Evolutionary conservation across 2,329 filamentous ascomycete genomes (phyloP), one percentile per base, ranked within the genome.

Genomic region (Exophiala dermatitidis): DNA sequence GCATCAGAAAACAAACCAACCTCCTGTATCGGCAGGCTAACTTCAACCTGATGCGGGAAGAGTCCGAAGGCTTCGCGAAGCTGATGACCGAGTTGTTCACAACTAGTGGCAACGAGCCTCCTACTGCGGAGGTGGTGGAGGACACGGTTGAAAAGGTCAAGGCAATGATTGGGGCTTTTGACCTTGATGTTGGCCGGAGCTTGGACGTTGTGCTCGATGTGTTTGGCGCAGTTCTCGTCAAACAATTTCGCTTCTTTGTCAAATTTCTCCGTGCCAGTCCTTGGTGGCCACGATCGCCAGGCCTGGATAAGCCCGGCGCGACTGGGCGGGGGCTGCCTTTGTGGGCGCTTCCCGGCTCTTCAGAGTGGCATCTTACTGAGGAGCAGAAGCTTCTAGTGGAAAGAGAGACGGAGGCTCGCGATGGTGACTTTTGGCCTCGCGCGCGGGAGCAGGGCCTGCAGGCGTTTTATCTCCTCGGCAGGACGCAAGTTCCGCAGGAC

Each of bases 31-130:
- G 90, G 56, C 93, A 97, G 70, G 89, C 91, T 9, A 97, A 95
- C 69, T 97, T 95, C 75, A 98, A 98, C 65, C 74, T 98, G 5
- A 75, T 98, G 19, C 84, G 93, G 42, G 93, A 98, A 72, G 93
- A 98, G 70, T 89, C 89, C 0, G 93, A 98, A 71, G 93, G 94
- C 38, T 98, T 95, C 67, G 90, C 93, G 0, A 98, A 98, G 69
- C 81, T 98, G 44, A 83, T 95, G 56, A 96, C 91, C 0, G 93
- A 98, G 68, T 83, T 97, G 32, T 98, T 96, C 70, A 91, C 89
- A 5, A 94, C 87, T 0, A 88, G 86, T 64, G 84, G 84, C 62
- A 82, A 80, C 57, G 82, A 85, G 50, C 82, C 83, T 26, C 85
- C 85, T n/a, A 83, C 83, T 1, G 81, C 81, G 49, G 85, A 89